These are phyloP conservation scores for Somion occarium DNA, from an alignment of 1,284 basidiomycete genomes.

Conservation along the genomic window DNA sequence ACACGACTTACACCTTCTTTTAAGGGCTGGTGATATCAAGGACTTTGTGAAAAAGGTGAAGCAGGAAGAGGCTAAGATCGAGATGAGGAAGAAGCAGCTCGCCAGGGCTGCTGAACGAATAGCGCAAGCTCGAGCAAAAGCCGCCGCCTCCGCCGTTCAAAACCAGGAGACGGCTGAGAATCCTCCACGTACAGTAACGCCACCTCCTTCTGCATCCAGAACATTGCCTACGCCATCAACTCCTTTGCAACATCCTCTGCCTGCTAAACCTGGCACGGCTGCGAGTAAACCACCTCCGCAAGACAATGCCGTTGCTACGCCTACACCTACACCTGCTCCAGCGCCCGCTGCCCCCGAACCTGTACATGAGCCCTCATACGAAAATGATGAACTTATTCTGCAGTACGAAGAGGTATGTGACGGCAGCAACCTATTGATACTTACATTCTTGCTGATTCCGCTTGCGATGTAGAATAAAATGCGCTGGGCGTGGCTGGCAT, in stretches of 20 bases:
- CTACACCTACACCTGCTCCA: slow-evolving; percentile 24
- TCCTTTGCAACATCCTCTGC: slow-evolving; percentile 63
- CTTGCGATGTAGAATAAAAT: slow-evolving; percentile 53
- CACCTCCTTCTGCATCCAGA: slow-evolving; percentile 16
- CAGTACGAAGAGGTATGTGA: slow-evolving; percentile 57
- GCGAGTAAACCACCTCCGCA: slow-evolving; percentile 17
- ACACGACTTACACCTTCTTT: not conserved
- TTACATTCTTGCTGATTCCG: not conserved
- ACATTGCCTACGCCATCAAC: slow-evolving; percentile 13
- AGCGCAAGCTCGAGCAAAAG: slow-evolving; percentile 40
- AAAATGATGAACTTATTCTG: slow-evolving; percentile 47
- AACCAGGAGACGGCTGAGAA: slow-evolving; percentile 19
- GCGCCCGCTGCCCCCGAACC: slow-evolving; percentile 16
- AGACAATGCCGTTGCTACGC: slow-evolving; percentile 14
- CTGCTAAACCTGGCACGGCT: slow-evolving; percentile 41
- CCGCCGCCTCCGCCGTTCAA: slow-evolving; percentile 29
- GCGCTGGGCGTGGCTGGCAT: slow-evolving; percentile 73
- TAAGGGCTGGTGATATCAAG: slow-evolving; percentile 63
- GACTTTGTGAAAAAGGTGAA: slow-evolving; percentile 69
- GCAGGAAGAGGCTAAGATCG: slow-evolving; percentile 58
- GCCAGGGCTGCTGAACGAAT: slow-evolving; percentile 42
- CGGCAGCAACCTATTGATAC: not conserved
- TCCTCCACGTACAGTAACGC: slow-evolving; percentile 7
- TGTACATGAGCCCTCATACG: slow-evolving; percentile 20
- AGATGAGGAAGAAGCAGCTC: slow-evolving; percentile 53